Evolutionary conservation across 2,329 filamentous ascomycete genomes (phyloP).

Genomic region (Penicillium sp.): DNA sequence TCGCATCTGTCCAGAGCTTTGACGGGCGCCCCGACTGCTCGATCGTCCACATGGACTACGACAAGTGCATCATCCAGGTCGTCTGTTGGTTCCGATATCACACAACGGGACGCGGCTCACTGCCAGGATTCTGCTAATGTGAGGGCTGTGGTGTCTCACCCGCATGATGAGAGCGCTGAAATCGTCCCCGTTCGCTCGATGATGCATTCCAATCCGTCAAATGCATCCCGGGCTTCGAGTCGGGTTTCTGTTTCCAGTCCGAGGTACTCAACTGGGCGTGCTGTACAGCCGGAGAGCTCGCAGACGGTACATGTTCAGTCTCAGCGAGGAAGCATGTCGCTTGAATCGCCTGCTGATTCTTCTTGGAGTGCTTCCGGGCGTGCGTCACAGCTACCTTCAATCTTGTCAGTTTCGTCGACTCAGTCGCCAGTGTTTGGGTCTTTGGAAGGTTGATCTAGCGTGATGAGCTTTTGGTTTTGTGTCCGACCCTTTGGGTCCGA

Average conservation of each 20-base stretch:
- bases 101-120: not conserved
- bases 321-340: not conserved
- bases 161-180: not conserved
- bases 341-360: slow-evolving; percentile 2
- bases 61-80: slow-evolving; percentile 2
- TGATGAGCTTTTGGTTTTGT: not conserved
- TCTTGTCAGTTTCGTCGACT: not conserved
- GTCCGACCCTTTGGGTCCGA: not conserved
- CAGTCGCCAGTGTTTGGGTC: slow-evolving; percentile 5
- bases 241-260: not conserved
- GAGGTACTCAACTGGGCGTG: not conserved
- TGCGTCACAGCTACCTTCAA: not conserved
- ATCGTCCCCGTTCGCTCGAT: not conserved
- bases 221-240: slow-evolving; percentile 8
- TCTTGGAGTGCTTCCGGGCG: not conserved
- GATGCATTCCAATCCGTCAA: not conserved
- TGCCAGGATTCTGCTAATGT: not conserved
- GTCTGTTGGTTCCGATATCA: not conserved
- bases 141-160: not conserved
- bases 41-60: slow-evolving; percentile 16
- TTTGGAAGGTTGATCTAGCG: slow-evolving; percentile 1
- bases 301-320: not conserved
- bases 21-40: not conserved
- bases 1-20: slow-evolving; percentile 5
- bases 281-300: not conserved